Base-by-base conservation (phyloP, 192 early-diverging fungal genomes). In the Pilaira anomala region DNA sequence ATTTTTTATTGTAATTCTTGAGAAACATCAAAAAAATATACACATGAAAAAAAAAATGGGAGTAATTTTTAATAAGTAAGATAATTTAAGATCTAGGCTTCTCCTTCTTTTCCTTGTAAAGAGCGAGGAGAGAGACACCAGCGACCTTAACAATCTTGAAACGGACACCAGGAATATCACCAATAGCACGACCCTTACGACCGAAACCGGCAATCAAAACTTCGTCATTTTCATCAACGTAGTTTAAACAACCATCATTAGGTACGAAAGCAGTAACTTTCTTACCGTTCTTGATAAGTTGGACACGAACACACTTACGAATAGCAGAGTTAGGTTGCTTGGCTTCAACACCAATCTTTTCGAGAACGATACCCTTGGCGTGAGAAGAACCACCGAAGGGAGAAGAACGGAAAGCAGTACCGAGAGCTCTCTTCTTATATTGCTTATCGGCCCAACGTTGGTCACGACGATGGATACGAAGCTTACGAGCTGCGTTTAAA, bases 71-170 rank as follows among this genome's bases (percentile, higher is more conserved):
- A 29, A 33, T 6, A 16, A 46, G 11, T 19, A 30, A 28, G 52
- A 46, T 50, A 29, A 45, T 64, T 89, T 93, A 93, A 65, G 91
- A 88, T 70, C 96, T 87, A 71, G 94, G 94, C 91, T 98, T 99
- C 88, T 97, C 97, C 92, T 99, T 99, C 94, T 99, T 99, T 84
- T 99, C 97, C 89, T 98, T 99, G 87, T 92, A 99, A 79, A 99
- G 81, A 73, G 97, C 96, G 59, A 98, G 83, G 68, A 99, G 94
- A 49, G 96, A 93, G 69, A 99, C 97, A 83, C 96, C 96, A 68
- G 97, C 90, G 70, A 99, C 97, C 88, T 99, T 97, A 81, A 99
- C 95, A 73, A 98, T 87, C 94, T 99, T 99, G 93, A 99, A 99
- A 73, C 97, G 96, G 73, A 98, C 93, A 94, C 97, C 97, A 75